phyloP scores from a whole-genome alignment of 768 basidiomycete genomes.

The Saitozyma podzolica region DNA sequence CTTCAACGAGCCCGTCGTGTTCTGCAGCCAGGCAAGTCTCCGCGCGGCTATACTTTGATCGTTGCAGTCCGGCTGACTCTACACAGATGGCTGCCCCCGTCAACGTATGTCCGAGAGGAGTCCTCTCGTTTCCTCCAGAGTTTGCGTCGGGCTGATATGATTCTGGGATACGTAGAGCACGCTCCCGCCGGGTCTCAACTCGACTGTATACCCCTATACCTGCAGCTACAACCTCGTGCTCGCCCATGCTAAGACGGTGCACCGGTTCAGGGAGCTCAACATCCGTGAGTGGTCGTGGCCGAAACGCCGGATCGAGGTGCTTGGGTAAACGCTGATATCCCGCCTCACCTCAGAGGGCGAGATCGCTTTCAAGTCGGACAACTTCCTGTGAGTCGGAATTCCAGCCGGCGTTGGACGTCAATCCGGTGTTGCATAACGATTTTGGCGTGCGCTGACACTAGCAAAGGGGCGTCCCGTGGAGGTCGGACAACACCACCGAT shows the following conservation, averaged over 20 bases:
- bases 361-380: constrained; percentile 62
- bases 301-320: too few relatives aligned
- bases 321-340: too few relatives aligned
- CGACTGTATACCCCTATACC: constrained; percentile 16
- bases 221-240: constrained; percentile 27
- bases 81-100: too few relatives aligned
- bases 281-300: constrained; percentile 9
- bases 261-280: constrained; percentile 22
- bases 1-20: constrained; percentile 29
- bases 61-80: not conserved
- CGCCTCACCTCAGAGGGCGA: constrained; percentile 10
- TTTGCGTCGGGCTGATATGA: constrained; percentile 1
- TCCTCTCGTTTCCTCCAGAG: constrained; percentile 7
- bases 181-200: constrained; percentile 7
- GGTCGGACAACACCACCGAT: constrained; percentile 51
- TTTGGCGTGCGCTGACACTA: too few relatives aligned
- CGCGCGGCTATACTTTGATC: not conserved
- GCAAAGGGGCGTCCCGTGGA: constrained; percentile 16
- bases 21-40: constrained; percentile 18
- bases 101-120: too few relatives aligned
- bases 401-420: too few relatives aligned
- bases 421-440: too few relatives aligned
- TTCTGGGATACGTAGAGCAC: constrained; percentile 4
- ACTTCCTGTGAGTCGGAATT: constrained; percentile 55
- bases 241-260: constrained; percentile 29